A percentile compares a stretch with the other conserved stretches of the same genome.
phyloP scores from a whole-genome alignment of 2,329 filamentous ascomycete genomes.

The Nectriaceae sp. region DNA sequence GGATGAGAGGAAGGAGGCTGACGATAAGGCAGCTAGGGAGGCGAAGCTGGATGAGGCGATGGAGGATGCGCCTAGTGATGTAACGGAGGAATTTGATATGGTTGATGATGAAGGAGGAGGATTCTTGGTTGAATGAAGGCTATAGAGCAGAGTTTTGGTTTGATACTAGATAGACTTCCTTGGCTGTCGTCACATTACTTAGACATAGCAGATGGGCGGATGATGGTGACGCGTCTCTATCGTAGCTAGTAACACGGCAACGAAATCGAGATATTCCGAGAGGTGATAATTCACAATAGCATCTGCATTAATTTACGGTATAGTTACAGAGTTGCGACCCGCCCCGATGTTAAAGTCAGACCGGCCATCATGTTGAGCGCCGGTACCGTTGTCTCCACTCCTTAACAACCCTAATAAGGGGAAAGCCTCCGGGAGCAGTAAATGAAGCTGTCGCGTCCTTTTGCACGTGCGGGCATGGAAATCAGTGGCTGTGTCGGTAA shows the following conservation, averaged over 20 bases:
- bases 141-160: neutral
- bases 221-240: neutral
- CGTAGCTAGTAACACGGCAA: neutral
- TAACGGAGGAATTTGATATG: constrained; percentile 47
- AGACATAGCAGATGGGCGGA: neutral
- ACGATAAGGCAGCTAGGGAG: constrained; percentile 38
- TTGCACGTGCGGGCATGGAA: too few species aligned
- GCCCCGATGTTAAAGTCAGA: too few species aligned
- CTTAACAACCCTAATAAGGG: too few species aligned
- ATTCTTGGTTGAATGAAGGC: constrained; percentile 40
- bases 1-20: constrained; percentile 45
- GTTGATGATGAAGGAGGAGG: constrained; percentile 47
- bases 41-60: constrained; percentile 38
- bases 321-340: too few species aligned
- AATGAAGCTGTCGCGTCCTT: too few species aligned
- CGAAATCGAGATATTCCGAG: too few species aligned
- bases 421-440: too few species aligned
- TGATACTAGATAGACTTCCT: neutral
- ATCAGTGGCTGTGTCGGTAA: too few species aligned
- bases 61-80: constrained; percentile 41
- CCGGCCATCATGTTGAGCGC: too few species aligned
- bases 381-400: too few species aligned
- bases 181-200: neutral
- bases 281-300: too few species aligned
- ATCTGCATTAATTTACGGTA: neutral